phyloP scores from a whole-genome alignment of 2,329 filamentous ascomycete genomes.

The Fusarium pseudocircinatum region DNA sequence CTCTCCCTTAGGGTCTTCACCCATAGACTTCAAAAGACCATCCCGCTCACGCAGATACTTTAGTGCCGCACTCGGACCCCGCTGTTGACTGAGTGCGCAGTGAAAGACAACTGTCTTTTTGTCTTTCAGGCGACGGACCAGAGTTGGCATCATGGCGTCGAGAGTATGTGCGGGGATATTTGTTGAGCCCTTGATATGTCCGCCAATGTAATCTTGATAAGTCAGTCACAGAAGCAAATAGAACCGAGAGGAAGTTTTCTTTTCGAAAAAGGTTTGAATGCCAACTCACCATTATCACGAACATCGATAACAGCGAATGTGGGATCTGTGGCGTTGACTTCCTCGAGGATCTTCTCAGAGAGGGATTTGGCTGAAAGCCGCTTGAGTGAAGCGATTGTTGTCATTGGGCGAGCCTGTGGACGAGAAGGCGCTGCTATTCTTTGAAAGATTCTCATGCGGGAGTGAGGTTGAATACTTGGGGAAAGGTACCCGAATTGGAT shows the following conservation, averaged over 20 bases:
- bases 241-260: neutral
- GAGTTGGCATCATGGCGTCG: constrained; percentile 80
- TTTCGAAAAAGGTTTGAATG: neutral
- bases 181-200: constrained; percentile 81
- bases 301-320: constrained; percentile 85
- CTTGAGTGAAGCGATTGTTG: constrained; percentile 69
- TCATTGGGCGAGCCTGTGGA: constrained; percentile 48
- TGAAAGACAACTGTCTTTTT: constrained; percentile 93
- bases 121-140: constrained; percentile 79
- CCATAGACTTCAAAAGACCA: constrained; percentile 50
- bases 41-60: constrained; percentile 79
- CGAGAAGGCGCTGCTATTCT: constrained; percentile 5
- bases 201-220: constrained; percentile 81
- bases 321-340: constrained; percentile 52
- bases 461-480: neutral
- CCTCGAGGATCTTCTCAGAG: constrained; percentile 68
- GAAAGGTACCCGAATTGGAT: neutral
- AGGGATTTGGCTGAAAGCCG: constrained; percentile 77
- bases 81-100: constrained; percentile 89
- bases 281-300: constrained; percentile 75
- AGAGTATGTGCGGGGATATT: constrained; percentile 80
- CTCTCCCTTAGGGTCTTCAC: constrained; percentile 60
- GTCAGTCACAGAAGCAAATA: neutral
- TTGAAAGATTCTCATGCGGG: constrained; percentile 20
- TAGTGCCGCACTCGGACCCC: constrained; percentile 85